These are phyloP conservation scores for Mycena chlorophos DNA, from an alignment of 768 basidiomycete species.

Conservation along the genomic window DNA sequence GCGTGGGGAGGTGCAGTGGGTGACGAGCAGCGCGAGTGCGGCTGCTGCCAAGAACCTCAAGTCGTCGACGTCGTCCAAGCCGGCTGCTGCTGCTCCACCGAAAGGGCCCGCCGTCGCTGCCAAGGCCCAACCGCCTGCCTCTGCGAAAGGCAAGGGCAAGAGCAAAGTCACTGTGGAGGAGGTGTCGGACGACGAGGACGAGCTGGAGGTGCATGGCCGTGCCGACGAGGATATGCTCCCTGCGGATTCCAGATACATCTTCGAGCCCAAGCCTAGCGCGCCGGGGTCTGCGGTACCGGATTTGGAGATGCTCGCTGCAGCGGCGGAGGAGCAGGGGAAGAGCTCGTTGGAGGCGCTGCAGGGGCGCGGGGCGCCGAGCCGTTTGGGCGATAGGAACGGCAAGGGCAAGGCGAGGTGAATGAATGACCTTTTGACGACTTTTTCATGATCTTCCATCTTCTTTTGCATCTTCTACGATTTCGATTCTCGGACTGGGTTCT, in stretches of 20 bases:
- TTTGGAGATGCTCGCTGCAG: conserved; percentile 5
- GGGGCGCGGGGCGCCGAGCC: neutral
- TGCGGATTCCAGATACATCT: conserved; percentile 34
- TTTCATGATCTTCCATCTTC: too few species aligned
- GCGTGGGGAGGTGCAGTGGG: conserved; percentile 9
- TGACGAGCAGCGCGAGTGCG: conserved; percentile 9
- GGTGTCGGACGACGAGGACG: conserved; percentile 45
- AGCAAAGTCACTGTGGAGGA: conserved; percentile 46
- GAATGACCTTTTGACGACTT: too few species aligned
- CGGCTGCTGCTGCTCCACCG: neutral
- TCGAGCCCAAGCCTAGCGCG: conserved; percentile 44
- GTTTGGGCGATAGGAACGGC: neutral
- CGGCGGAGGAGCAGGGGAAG: neutral
- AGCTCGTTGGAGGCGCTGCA: neutral
- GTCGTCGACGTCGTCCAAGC: too few species aligned
- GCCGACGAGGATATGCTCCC: conserved; percentile 33
- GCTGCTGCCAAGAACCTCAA: conserved; percentile 10
- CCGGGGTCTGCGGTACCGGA: conserved; percentile 30
- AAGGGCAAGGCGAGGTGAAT: conserved; percentile 23
- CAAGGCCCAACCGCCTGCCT: conserved; percentile 23
- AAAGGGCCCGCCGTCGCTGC: conserved; percentile 5
- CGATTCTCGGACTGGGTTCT: too few species aligned
- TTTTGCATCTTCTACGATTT: too few species aligned
- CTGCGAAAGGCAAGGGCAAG: conserved; percentile 31
- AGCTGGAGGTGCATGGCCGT: too few species aligned